Percentiles rank a stretch among this genome's conserved stretches.
These are phyloP conservation scores for Mangifera indica DNA, from an alignment of 345 rosid species.

Conservation along the genomic window DNA sequence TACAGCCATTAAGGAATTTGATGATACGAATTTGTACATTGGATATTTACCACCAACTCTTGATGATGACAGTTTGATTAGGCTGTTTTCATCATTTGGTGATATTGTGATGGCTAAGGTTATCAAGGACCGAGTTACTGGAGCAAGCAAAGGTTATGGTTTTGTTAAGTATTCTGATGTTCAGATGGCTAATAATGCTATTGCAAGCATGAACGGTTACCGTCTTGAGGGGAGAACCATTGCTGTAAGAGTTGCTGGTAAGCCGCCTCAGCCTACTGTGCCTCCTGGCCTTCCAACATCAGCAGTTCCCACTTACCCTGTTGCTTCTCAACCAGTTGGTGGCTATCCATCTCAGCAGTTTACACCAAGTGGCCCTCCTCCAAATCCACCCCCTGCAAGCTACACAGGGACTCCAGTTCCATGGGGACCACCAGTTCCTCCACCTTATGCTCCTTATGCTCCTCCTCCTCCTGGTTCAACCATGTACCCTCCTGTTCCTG, in stretches of 20 bases:
- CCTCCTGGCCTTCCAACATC: conserved; percentile 79
- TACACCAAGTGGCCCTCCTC: conserved; percentile 67
- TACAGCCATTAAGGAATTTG: conserved; percentile 75
- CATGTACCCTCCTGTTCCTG: conserved; percentile 67
- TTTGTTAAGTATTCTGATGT: conserved; percentile 87
- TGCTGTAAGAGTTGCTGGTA: conserved; percentile 96
- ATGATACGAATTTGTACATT: conserved; percentile 86
- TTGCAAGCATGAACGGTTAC: conserved; percentile 80
- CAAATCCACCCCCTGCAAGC: conserved; percentile 50
- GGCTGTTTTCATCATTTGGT: conserved; percentile 79
- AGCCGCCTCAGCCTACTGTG: conserved; percentile 77
- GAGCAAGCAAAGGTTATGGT: conserved; percentile 88
- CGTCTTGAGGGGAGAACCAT: conserved; percentile 83
- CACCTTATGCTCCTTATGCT: conserved; percentile 73
- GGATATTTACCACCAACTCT: conserved; percentile 91
- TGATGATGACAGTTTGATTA: conserved; percentile 86
- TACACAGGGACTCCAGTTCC: conserved; percentile 69
- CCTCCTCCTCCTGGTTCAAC: conserved; percentile 79
- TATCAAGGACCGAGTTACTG: conserved; percentile 77
- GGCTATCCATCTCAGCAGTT: conserved; percentile 79
- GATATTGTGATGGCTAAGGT: conserved; percentile 98
- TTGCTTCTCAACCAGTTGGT: conserved; percentile 61
- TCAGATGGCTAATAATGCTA: conserved; percentile 86
- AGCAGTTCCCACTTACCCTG: conserved; percentile 57
- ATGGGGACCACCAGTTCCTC: conserved; percentile 88